phyloP scores from a whole-genome alignment of 306 rosid genomes.

The Spatholobus suberectus region DNA sequence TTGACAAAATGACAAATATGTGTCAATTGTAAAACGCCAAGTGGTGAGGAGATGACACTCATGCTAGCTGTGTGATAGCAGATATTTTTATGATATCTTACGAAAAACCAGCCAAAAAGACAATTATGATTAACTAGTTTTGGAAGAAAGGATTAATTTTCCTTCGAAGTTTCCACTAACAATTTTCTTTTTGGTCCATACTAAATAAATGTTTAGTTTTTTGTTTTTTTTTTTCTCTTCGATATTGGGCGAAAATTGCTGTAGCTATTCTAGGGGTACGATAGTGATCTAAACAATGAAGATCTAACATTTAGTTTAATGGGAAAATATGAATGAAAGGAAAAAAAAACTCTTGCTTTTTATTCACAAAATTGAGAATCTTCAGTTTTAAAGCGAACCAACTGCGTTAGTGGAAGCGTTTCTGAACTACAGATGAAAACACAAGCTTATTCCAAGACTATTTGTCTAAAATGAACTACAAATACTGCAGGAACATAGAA shows the following conservation, averaged over 20 bases:
- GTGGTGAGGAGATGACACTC: not conserved
- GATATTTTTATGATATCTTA: not conserved
- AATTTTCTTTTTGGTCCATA: not conserved
- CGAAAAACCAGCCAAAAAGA: not conserved
- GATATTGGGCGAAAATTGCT: not conserved
- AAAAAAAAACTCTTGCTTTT: not conserved
- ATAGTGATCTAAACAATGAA: not conserved
- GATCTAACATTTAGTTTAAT: not conserved
- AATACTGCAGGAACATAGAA: conserved; percentile 44
- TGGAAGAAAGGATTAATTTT: not conserved
- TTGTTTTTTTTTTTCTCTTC: not conserved
- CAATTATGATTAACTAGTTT: not conserved
- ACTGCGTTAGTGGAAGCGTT: conserved; percentile 44
- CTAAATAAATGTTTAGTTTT: not conserved
- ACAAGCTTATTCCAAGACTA: conserved; percentile 64
- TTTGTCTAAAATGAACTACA: conserved; percentile 50
- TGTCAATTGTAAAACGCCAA: not conserved
- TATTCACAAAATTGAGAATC: conserved; percentile 50
- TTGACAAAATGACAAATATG: conserved; percentile 3
- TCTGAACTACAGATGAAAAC: conserved; percentile 49
- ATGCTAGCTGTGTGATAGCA: not conserved
- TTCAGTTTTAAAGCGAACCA: conserved; percentile 22
- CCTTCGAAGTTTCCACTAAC: not conserved
- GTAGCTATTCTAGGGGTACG: not conserved
- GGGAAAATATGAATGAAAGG: not conserved